Percentiles rank a stretch among this genome's conserved stretches.
Conservation (phyloP, 2,329 filamentous ascomycete genomes). For the Ascochyta lentis region DNA sequence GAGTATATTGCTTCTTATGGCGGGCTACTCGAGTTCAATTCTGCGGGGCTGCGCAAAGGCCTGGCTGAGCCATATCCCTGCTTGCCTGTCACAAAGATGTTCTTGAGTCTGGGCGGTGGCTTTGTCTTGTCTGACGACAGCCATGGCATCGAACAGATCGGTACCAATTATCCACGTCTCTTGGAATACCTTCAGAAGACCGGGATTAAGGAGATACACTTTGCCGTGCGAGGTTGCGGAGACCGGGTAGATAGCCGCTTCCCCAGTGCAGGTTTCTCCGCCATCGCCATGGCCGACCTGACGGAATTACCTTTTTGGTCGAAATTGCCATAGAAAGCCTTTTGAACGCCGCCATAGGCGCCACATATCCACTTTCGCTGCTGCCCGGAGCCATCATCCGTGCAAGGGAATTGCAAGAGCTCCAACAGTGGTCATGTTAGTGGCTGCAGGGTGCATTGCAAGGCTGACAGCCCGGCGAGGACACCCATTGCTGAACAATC, state of each 20-base stretch:
- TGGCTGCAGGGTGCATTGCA: conserved; percentile 22
- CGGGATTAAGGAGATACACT: conserved; percentile 66
- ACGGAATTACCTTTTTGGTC: conserved; percentile 41
- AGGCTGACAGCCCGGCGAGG: not conserved
- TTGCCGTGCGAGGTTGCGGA: conserved; percentile 25
- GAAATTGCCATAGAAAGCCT: conserved; percentile 10
- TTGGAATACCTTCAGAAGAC: conserved; percentile 73
- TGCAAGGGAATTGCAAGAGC: conserved; percentile 11
- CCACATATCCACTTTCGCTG: conserved; percentile 11
- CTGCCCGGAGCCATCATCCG: conserved; percentile 15
- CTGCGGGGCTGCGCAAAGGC: conserved; percentile 84
- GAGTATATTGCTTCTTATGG: conserved; percentile 73
- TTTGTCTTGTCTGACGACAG: conserved; percentile 97
- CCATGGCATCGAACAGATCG: conserved; percentile 85
- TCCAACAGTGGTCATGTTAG: conserved; percentile 8
- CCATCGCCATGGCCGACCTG: conserved; percentile 40
- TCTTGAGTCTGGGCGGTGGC: conserved; percentile 73
- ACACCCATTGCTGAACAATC: not conserved
- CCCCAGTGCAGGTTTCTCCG: conserved; percentile 46
- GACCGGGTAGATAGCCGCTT: conserved; percentile 38
- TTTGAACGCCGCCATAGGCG: conserved; percentile 1
- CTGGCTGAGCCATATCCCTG: conserved; percentile 89
- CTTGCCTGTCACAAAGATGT: conserved; percentile 78
- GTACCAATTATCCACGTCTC: conserved; percentile 78
- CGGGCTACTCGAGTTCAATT: conserved; percentile 89